A percentile compares a stretch with the other conserved stretches of the same genome.
Conservation (phyloP, 2,329 filamentous ascomycete genomes). For the Colletotrichum coccodes region DNA sequence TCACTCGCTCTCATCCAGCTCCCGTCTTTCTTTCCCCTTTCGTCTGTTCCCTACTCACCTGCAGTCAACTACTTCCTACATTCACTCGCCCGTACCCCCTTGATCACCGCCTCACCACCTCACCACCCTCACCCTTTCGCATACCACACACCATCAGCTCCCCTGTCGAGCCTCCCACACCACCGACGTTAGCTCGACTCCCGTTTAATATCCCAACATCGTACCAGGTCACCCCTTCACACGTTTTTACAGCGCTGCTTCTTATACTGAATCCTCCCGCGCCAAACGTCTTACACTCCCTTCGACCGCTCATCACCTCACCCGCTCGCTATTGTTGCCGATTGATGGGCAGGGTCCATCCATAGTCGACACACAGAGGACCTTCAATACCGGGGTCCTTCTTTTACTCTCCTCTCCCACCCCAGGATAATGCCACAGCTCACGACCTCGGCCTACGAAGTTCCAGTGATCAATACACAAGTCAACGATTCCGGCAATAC, state of each 20-base stretch:
- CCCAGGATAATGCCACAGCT: constrained; percentile 17
- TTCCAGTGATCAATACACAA: constrained; percentile 21
- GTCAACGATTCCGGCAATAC: constrained; percentile 6
- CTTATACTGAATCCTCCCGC: constrained; percentile 9
- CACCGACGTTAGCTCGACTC: constrained; percentile 3
- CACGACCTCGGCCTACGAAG: background rate
- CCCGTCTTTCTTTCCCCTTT: background rate
- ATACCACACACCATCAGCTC: background rate
- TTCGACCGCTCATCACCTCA: constrained; percentile 6
- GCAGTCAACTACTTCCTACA: background rate
- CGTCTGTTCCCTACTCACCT: background rate
- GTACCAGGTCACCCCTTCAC: constrained; percentile 3
- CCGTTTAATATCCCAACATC: background rate
- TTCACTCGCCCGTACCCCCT: background rate
- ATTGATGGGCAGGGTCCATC: background rate
- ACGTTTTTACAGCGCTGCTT: constrained; percentile 11
- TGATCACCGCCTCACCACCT: background rate
- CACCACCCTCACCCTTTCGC: background rate
- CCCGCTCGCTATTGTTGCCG: background rate
- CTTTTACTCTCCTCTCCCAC: background rate
- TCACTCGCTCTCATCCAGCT: background rate
- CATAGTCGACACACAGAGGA: background rate
- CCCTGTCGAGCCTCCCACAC: background rate
- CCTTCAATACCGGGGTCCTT: background rate
- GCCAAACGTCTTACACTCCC: background rate